Conservation (phyloP, 1,284 basidiomycete species). For the Erythrobasidium hasegawianum region DNA sequence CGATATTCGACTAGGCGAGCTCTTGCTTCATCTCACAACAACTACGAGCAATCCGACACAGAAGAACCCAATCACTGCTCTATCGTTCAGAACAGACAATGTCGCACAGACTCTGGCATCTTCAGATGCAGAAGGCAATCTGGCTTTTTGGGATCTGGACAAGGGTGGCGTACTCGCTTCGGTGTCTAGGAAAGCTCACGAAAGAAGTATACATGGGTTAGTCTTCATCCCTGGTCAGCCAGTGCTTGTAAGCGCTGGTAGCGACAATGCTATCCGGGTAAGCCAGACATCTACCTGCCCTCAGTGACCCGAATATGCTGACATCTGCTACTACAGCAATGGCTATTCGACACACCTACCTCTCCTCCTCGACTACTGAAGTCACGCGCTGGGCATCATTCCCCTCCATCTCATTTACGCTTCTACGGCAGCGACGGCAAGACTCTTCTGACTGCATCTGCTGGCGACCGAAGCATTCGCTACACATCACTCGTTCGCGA, state of each 20-base stretch:
- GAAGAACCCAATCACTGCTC: constrained; percentile 49
- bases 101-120: constrained; percentile 65
- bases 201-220: constrained; percentile 69
- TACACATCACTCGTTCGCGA: constrained; percentile 90
- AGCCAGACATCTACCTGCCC: constrained; percentile 48
- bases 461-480: constrained; percentile 72
- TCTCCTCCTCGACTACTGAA: constrained; percentile 82
- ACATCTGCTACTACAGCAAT: constrained; percentile 63
- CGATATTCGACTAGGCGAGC: constrained; percentile 84
- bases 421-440: constrained; percentile 97
- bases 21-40: constrained; percentile 77
- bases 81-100: constrained; percentile 38
- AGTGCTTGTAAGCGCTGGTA: constrained; percentile 76
- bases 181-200: constrained; percentile 78
- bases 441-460: constrained; percentile 75
- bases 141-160: constrained; percentile 87
- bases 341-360: constrained; percentile 90
- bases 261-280: constrained; percentile 73
- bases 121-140: constrained; percentile 76
- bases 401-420: constrained; percentile 84
- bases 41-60: constrained; percentile 7
- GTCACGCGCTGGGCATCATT: constrained; percentile 84
- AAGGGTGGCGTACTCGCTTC: constrained; percentile 75
- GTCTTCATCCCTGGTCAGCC: constrained; percentile 91
- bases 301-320: constrained; percentile 41